Conservation (phyloP, 192 early-diverging fungal species). For the Coemansia sp. region DNA sequence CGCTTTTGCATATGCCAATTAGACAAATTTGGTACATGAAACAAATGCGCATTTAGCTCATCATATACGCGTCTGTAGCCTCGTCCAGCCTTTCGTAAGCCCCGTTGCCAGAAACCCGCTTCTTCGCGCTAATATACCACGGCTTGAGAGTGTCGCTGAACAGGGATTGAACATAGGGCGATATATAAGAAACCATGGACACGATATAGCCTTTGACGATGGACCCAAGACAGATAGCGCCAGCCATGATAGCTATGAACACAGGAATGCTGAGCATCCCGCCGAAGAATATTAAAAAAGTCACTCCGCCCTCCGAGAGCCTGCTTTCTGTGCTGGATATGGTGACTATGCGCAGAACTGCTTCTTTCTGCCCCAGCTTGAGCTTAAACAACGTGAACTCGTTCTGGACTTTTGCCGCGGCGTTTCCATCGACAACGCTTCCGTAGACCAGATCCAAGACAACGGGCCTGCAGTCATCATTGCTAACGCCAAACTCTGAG, state of each 20-base stretch:
- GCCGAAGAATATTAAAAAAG: background rate
- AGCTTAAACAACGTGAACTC: slow-evolving; percentile 44
- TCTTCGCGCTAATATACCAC: background rate
- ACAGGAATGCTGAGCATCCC: no score
- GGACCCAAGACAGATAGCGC: no score
- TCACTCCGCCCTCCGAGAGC: background rate
- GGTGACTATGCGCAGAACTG: slow-evolving; percentile 24
- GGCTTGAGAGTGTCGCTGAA: background rate
- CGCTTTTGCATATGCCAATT: background rate
- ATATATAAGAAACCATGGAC: background rate
- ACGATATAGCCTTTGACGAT: background rate
- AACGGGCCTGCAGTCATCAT: slow-evolving; percentile 22
- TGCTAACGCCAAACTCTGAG: slow-evolving; percentile 9
- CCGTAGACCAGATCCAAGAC: slow-evolving; percentile 28
- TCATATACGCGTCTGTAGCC: background rate
- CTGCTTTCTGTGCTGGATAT: slow-evolving; percentile 26
- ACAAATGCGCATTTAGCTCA: background rate
- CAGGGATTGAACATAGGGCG: background rate
- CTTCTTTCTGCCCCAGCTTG: slow-evolving; percentile 15
- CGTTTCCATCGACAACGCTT: slow-evolving; percentile 30
- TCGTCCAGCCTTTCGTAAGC: background rate
- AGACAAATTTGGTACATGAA: background rate
- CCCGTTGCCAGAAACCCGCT: background rate
- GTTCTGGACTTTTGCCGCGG: slow-evolving; percentile 7
- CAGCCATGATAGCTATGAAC: no score